phyloP scores from a whole-genome alignment of 495 filamentous ascomycete species.

The Neurospora tetrasperma region DNA sequence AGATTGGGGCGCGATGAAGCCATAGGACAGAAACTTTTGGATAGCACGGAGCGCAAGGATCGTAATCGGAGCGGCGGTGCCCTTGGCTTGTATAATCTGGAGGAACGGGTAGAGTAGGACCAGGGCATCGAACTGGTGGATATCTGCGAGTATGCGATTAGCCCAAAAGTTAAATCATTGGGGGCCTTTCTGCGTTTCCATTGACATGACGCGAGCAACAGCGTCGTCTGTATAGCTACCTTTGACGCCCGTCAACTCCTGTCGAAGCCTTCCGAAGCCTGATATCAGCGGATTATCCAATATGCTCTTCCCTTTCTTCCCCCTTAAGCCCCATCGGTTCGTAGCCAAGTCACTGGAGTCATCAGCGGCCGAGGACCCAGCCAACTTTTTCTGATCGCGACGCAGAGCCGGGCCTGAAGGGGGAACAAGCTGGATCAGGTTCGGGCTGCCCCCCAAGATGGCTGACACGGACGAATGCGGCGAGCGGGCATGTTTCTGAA shows the following conservation, averaged over 20 bases:
- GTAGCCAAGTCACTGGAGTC: constrained; percentile 33
- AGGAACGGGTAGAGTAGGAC: constrained; percentile 90
- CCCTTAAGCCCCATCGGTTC: constrained; percentile 77
- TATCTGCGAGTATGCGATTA: constrained; percentile 45
- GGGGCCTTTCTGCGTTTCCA: background rate
- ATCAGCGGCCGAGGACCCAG: constrained; percentile 15
- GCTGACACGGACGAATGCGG: constrained; percentile 93
- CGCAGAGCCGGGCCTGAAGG: constrained; percentile 23
- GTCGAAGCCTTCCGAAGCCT: constrained; percentile 81
- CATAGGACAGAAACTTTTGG: constrained; percentile 94
- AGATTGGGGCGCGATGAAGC: constrained; percentile 71
- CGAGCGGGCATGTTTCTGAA: constrained; percentile 96
- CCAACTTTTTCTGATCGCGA: constrained; percentile 24
- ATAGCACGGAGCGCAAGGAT: constrained; percentile 91
- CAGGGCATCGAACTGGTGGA: constrained; percentile 79
- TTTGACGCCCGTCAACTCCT: constrained; percentile 84
- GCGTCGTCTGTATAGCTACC: constrained; percentile 30
- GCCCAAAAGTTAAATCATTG: background rate
- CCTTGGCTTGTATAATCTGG: constrained; percentile 92
- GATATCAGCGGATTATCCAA: constrained; percentile 97
- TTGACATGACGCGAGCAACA: background rate
- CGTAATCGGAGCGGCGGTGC: constrained; percentile 91
- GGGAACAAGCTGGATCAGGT: constrained; percentile 38
- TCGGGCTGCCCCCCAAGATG: constrained; percentile 75
- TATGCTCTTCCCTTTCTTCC: constrained; percentile 96